Conservation (phyloP, 345 rosid genomes). For the Ailanthus altissimus region DNA sequence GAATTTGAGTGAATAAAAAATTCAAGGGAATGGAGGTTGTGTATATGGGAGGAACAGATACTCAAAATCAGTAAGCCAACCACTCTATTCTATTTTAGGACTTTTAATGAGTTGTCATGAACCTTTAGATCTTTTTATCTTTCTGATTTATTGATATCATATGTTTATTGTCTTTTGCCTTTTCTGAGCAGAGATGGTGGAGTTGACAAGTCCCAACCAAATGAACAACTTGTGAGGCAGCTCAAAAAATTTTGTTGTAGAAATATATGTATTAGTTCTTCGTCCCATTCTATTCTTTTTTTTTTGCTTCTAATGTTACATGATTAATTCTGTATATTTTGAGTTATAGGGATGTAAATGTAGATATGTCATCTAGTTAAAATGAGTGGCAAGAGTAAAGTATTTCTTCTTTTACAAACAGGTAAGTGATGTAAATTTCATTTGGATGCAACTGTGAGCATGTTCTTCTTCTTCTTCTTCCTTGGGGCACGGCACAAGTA, state of each 20-base stretch:
- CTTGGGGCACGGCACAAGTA: too few species aligned
- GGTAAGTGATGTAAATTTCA: not conserved
- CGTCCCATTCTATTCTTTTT: slow-evolving; percentile 2
- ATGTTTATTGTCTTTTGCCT: slow-evolving; percentile 10
- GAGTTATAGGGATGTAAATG: slow-evolving; percentile 34
- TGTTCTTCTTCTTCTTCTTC: not conserved
- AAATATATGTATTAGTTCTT: slow-evolving; percentile 18
- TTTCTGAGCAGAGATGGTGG: slow-evolving; percentile 15
- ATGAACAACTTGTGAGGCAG: slow-evolving; percentile 3
- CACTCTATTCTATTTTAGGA: not conserved
- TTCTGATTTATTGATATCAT: slow-evolving; percentile 3
- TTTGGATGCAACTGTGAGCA: not conserved
- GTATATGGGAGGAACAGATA: not conserved
- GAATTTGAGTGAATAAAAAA: slow-evolving; percentile 1
- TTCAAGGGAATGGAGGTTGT: slow-evolving; percentile 9
- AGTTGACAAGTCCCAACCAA: not conserved
- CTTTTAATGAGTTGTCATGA: not conserved
- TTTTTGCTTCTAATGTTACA: not conserved
- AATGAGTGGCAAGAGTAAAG: slow-evolving; percentile 11
- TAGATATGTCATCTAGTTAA: slow-evolving; percentile 13
- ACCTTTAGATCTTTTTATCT: not conserved
- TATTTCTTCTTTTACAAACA: not conserved
- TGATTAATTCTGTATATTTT: slow-evolving; percentile 27
- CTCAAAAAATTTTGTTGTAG: slow-evolving; percentile 28
- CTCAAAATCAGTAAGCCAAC: slow-evolving; percentile 12